Conservation (phyloP, 352 stramenopile genomes). For the Pythium myriotylum region DNA sequence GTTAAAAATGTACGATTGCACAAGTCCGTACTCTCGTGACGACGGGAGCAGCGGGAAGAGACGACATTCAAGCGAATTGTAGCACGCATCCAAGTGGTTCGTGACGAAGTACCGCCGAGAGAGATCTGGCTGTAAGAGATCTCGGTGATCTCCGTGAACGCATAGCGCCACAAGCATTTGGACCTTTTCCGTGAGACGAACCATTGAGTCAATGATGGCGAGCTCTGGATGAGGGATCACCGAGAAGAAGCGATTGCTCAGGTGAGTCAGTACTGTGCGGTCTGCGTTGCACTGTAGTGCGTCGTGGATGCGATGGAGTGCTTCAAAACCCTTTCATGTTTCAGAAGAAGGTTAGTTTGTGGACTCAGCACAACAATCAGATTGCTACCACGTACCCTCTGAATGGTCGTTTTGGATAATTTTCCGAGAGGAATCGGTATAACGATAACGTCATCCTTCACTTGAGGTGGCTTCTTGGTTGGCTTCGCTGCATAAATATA, state of each 20-base stretch:
- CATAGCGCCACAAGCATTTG: conserved; percentile 58
- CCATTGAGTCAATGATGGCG: conserved; percentile 66
- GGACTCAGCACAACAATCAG: conserved; percentile 5
- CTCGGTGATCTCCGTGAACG: conserved; percentile 43
- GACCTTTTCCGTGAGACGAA: conserved; percentile 65
- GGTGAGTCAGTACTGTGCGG: conserved; percentile 37
- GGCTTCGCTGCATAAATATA: conserved; percentile 29
- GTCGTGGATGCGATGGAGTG: conserved; percentile 61
- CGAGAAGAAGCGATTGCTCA: conserved; percentile 74
- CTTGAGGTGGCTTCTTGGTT: conserved; percentile 12
- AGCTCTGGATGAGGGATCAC: conserved; percentile 60
- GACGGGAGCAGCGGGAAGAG: conserved; percentile 46
- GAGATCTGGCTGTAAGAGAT: conserved; percentile 34
- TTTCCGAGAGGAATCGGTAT: conserved; percentile 36
- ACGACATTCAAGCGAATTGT: conserved; percentile 51
- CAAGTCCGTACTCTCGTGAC: conserved; percentile 53
- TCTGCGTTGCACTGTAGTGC: conserved; percentile 46
- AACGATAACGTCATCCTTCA: conserved; percentile 3
- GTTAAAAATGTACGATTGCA: conserved; percentile 72
- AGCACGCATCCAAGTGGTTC: conserved; percentile 71
- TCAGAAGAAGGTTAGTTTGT: neutral
- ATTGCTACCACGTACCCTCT: neutral
- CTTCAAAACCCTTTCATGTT: conserved; percentile 47
- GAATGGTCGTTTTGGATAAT: conserved; percentile 55
- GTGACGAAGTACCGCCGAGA: conserved; percentile 39